Conservation (phyloP, 192 early-diverging fungal genomes). For the Mortierella alpina region DNA sequence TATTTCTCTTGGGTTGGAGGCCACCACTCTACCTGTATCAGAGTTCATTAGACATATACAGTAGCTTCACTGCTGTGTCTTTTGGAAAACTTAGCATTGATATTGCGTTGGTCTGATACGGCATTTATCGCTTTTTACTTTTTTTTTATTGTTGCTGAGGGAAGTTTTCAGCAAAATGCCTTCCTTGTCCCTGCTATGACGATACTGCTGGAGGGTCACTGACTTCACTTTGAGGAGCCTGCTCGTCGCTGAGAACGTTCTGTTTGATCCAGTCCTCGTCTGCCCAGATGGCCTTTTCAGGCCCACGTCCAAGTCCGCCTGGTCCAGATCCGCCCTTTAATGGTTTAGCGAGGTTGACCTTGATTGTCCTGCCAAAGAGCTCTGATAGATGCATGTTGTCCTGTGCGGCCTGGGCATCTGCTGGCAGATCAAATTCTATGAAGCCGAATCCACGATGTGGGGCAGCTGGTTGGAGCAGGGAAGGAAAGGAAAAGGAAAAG, state of each 20-base stretch:
- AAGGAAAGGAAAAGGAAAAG: constrained; percentile 1
- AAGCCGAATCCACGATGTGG: constrained; percentile 96
- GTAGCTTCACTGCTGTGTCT: no score
- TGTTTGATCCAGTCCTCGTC: constrained; percentile 52
- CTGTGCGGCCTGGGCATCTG: constrained; percentile 88
- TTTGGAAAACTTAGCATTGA: no score
- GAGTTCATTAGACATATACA: no score
- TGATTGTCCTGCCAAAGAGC: constrained; percentile 89
- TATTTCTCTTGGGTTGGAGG: no score
- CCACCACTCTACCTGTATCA: no score
- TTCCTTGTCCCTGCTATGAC: background rate
- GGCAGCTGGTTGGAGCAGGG: constrained; percentile 61
- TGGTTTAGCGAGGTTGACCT: constrained; percentile 86
- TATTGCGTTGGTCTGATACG: background rate
- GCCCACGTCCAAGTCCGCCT: constrained; percentile 50
- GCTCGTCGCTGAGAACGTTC: constrained; percentile 37
- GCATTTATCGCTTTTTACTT: background rate
- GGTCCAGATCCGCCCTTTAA: constrained; percentile 55
- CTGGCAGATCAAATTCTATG: constrained; percentile 88
- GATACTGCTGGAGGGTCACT: background rate
- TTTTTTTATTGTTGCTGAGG: background rate
- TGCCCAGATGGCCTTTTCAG: constrained; percentile 52
- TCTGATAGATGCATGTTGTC: constrained; percentile 96
- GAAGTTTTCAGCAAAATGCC: background rate
- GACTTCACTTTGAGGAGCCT: background rate